Evolutionary conservation across 139 green algal genomes (phyloP), one percentile per base, ranked within the genome.

Genomic region (Volvox reticuliferus): DNA sequence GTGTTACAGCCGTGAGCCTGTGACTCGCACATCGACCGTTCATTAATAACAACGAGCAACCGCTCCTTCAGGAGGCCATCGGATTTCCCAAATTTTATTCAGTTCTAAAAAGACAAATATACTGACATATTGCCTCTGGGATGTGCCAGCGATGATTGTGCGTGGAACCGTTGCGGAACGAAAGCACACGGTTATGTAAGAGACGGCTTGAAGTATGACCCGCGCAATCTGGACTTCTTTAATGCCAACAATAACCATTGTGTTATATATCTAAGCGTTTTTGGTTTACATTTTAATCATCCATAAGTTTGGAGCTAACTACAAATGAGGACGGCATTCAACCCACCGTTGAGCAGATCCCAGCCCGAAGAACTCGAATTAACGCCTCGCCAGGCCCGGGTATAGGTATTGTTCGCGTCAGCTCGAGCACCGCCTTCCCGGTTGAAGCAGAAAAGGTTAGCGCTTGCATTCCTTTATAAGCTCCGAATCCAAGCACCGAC

Each of bases 261-360:
- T 14, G 9, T 9, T 55, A 55, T 55, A 55, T 55, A 14, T 55
- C 44, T 55, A 55, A 55, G 44, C 44, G 9, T 55, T 14, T 14
- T 55, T 55, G 44, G 5, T 55, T 5, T 55, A 5, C 5, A 55
- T 55, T 55, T 55, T 55, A 55, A 55, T 55, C 44, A 55, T 55
- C 9, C 44, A 55, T 55, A 14, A 55, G 44, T 55, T 55, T 55
- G 44, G 44, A 55, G 44, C 44, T 55, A 5, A 55, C 44, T 5
- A 55, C 44, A 55, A 55, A 55, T 5, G 5, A 55, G 9, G 44
- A 55, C 44, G 44, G 44, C 44, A 61, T 22, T 30, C 12, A 33
- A 37, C 89, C 2, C 75, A 95, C 93, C 30, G 95, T 97, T 24
- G 89, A 89, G 67, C 95, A 97, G 37, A 97, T 94, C 21, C 93